Percentiles rank a stretch among this genome's conserved stretches.
phyloP scores from a whole-genome alignment of 768 basidiomycete genomes.

The Phlebiopsis flavidoalba region DNA sequence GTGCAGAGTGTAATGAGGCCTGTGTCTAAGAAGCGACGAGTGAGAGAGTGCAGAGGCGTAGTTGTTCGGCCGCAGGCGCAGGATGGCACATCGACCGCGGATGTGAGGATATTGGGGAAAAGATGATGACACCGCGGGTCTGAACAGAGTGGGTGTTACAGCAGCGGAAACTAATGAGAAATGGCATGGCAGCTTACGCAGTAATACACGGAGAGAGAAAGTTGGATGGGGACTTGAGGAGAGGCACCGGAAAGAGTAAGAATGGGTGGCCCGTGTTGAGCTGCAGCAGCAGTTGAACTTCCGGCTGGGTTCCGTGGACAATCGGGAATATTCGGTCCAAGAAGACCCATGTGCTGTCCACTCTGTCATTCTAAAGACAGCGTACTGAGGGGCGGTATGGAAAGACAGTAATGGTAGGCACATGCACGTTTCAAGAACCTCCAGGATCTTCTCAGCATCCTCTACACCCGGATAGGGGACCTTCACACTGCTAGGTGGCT shows the following conservation, averaged over 20 bases:
- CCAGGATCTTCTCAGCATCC: conserved; percentile 51
- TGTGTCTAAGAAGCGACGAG: conserved; percentile 69
- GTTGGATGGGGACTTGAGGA: conserved; percentile 48
- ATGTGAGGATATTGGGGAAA: conserved; percentile 60
- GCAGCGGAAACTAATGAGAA: not conserved
- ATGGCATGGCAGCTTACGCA: conserved; percentile 35
- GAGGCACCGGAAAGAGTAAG: conserved; percentile 49
- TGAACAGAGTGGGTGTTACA: conserved; percentile 22
- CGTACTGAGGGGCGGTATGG: conserved; percentile 5
- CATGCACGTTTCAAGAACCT: conserved; percentile 55
- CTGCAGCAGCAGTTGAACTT: conserved; percentile 20
- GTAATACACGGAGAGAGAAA: conserved; percentile 52
- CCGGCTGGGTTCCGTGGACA: conserved; percentile 34
- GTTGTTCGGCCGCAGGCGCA: conserved; percentile 61
- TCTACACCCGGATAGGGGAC: conserved; percentile 35
- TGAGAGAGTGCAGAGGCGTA: conserved; percentile 71
- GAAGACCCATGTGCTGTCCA: conserved; percentile 70
- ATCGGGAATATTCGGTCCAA: conserved; percentile 76
- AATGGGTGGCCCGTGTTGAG: conserved; percentile 18
- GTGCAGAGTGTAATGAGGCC: conserved; percentile 45
- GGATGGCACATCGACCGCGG: conserved; percentile 63
- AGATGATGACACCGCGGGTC: conserved; percentile 66
- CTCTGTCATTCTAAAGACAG: conserved; percentile 34
- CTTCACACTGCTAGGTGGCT: conserved; percentile 39
- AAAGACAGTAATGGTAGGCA: conserved; percentile 7